Conservation (phyloP, 805 yeast genomes). For the Debaryomyces maramus region DNA sequence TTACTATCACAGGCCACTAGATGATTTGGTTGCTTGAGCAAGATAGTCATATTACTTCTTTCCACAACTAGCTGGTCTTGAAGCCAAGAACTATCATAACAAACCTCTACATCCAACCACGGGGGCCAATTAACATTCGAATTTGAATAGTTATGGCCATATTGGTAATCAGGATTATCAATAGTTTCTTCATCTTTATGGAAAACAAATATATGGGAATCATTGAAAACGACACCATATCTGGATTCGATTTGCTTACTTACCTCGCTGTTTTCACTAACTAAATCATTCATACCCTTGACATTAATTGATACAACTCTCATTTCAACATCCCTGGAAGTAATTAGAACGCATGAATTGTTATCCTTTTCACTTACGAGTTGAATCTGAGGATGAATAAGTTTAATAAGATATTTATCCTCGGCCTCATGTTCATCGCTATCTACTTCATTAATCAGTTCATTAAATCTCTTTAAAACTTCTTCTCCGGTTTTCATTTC, state of each 20-base stretch:
- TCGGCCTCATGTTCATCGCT: constrained; percentile 42
- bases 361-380: constrained; percentile 47
- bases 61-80: constrained; percentile 34
- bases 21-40: constrained; percentile 52
- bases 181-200: constrained; percentile 31
- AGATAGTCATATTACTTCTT: constrained; percentile 40
- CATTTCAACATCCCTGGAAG: constrained; percentile 60
- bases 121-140: constrained; percentile 76
- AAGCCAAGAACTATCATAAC: constrained; percentile 47
- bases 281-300: constrained; percentile 38
- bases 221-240: constrained; percentile 54
- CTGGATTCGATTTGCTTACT: constrained; percentile 53
- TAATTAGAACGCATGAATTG: constrained; percentile 49
- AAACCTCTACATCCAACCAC: constrained; percentile 74
- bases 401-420: constrained; percentile 63
- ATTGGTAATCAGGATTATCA: constrained; percentile 36
- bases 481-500: constrained; percentile 26
- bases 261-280: constrained; percentile 30
- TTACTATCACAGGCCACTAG: constrained; percentile 40
- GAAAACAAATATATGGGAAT: constrained; percentile 55
- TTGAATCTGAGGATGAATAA: constrained; percentile 84
- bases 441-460: constrained; percentile 45
- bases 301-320: constrained; percentile 48
- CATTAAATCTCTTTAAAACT: constrained; percentile 50
- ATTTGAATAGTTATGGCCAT: constrained; percentile 49